Conservation (phyloP, 192 early-diverging fungal genomes). For the Spizellomyces punctatus region DNA sequence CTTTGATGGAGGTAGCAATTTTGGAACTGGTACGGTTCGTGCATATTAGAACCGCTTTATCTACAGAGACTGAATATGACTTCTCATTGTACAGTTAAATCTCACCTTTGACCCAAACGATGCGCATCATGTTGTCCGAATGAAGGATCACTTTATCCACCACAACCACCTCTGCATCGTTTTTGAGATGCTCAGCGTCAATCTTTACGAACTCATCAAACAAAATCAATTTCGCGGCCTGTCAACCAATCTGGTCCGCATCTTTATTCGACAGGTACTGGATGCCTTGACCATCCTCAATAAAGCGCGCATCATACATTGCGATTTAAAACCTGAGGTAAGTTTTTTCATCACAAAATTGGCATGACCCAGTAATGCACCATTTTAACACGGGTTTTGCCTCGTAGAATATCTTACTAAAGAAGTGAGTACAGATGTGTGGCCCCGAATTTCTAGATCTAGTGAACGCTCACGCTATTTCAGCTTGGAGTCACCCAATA, state of each 20-base stretch:
- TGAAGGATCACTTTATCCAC: conserved; percentile 92
- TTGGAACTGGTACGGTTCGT: conserved; percentile 69
- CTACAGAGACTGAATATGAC: background rate
- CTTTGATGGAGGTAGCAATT: conserved; percentile 95
- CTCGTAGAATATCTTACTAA: conserved; percentile 80
- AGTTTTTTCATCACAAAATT: background rate
- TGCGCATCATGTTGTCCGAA: conserved; percentile 85
- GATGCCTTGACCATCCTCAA: conserved; percentile 86
- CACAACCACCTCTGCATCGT: conserved; percentile 92
- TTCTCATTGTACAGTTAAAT: conserved; percentile 67
- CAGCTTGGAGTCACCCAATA: conserved; percentile 84
- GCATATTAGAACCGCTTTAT: background rate
- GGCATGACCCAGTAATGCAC: background rate
- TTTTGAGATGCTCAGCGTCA: conserved; percentile 96
- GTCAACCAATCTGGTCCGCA: conserved; percentile 88
- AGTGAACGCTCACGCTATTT: background rate
- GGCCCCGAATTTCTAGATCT: background rate
- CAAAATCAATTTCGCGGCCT: conserved; percentile 96
- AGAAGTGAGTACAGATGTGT: conserved; percentile 57
- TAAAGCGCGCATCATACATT: conserved; percentile 92
- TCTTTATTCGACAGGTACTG: conserved; percentile 92
- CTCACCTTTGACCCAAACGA: conserved; percentile 83
- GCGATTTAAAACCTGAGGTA: conserved; percentile 95
- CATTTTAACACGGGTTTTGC: background rate
- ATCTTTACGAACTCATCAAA: conserved; percentile 97